A percentile compares a stretch with the other conserved stretches of the same genome.
Conservation (phyloP, 2,329 filamentous ascomycete species). For the Aureobasidium sp. region DNA sequence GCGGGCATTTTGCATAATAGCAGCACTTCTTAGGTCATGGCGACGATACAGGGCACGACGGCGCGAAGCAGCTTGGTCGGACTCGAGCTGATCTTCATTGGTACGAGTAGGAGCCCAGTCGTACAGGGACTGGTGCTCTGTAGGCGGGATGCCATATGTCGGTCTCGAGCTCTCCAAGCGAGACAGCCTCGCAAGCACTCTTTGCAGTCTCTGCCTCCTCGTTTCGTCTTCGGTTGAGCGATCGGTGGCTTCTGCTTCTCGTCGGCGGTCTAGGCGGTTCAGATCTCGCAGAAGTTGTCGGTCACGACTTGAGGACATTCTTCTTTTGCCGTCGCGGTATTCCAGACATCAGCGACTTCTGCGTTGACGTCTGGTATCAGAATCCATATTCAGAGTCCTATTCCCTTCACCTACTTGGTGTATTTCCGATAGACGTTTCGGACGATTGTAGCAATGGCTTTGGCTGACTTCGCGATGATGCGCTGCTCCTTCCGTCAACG, state of each 20-base stretch:
- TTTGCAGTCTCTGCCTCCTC: slow-evolving; percentile 35
- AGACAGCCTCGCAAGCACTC: slow-evolving; percentile 40
- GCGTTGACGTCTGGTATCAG: slow-evolving; percentile 11
- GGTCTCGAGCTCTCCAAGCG: slow-evolving; percentile 34
- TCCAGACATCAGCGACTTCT: slow-evolving; percentile 3
- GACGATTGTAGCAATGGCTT: neutral
- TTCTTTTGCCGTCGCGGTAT: neutral
- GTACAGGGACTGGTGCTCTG: slow-evolving; percentile 49
- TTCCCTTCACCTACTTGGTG: slow-evolving; percentile 7
- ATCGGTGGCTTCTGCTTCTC: slow-evolving; percentile 8
- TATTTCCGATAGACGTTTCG: neutral
- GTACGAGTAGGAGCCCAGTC: slow-evolving; percentile 51
- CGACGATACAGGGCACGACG: slow-evolving; percentile 30
- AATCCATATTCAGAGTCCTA: neutral
- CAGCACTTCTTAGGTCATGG: slow-evolving; percentile 25
- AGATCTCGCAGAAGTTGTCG: slow-evolving; percentile 9
- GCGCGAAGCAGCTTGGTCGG: slow-evolving; percentile 33
- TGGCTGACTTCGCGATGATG: neutral
- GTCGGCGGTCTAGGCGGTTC: slow-evolving; percentile 5
- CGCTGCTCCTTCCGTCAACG: neutral
- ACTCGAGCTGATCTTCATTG: slow-evolving; percentile 27
- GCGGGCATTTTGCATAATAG: slow-evolving; percentile 28
- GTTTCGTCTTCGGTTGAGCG: slow-evolving; percentile 30
- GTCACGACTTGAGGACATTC: neutral
- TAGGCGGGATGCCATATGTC: slow-evolving; percentile 46